These are phyloP conservation scores for Cadophora sp. DNA, from an alignment of 2,329 filamentous ascomycete species.

Conservation along the genomic window DNA sequence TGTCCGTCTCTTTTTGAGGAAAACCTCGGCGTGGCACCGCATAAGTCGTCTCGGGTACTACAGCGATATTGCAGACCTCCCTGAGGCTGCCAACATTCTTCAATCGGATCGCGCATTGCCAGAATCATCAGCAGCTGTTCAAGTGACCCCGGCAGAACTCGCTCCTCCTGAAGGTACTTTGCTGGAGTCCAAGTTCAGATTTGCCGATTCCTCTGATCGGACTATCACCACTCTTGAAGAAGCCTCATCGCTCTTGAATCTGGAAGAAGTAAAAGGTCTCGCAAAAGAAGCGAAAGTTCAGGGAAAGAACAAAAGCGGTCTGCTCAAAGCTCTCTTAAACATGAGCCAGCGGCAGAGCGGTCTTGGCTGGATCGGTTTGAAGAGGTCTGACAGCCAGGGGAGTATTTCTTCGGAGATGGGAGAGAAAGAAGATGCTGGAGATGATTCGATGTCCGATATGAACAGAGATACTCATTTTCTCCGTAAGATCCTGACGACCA, in stretches of 20 bases:
- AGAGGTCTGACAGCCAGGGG: constrained; percentile 53
- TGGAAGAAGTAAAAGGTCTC: constrained; percentile 85
- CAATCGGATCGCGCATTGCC: constrained; percentile 66
- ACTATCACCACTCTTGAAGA: constrained; percentile 81
- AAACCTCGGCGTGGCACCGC: constrained; percentile 91
- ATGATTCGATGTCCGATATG: constrained; percentile 41
- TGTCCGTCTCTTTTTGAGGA: constrained; percentile 90
- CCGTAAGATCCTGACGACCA: constrained; percentile 76
- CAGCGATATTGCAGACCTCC: constrained; percentile 79
- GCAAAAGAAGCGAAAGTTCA: constrained; percentile 87
- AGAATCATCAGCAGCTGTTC: constrained; percentile 27
- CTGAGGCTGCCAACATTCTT: constrained; percentile 68
- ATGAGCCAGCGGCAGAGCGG: constrained; percentile 78
- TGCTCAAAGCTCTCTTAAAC: constrained; percentile 75
- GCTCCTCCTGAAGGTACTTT: constrained; percentile 53
- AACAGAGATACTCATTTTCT: constrained; percentile 79
- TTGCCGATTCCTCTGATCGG: constrained; percentile 80
- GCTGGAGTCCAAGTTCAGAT: constrained; percentile 68
- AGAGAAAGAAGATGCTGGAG: constrained; percentile 51
- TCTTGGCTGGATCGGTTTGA: constrained; percentile 72
- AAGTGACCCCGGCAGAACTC: constrained; percentile 53
- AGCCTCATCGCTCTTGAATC: constrained; percentile 78
- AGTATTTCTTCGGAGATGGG: constrained; percentile 60
- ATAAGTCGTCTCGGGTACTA: constrained; percentile 79
- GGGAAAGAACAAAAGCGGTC: constrained; percentile 85